Conservation (phyloP, 148 eudicot species). For the Spergularia marina region DNA sequence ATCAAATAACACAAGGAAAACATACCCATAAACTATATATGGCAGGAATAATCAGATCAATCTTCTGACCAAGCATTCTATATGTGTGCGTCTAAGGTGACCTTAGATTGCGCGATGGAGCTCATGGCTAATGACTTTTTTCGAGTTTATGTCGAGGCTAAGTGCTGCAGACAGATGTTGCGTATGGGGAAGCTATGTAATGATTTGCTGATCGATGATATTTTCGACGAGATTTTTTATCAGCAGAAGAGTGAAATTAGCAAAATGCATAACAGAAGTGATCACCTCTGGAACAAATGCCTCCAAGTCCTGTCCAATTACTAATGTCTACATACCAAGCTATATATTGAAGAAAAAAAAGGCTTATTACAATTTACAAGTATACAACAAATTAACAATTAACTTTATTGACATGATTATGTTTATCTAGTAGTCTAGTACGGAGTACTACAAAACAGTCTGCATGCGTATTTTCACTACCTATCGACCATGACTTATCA, state of each 20-base stretch:
- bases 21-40: too few relatives aligned
- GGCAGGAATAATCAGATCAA: too few relatives aligned
- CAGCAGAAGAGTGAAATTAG: neutral
- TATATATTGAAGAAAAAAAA: too few relatives aligned
- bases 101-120: conserved; percentile 12
- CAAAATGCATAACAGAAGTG: conserved; percentile 15
- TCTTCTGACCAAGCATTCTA: neutral
- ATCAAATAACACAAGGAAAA: neutral
- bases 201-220: conserved; percentile 6
- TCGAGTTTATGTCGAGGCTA: neutral
- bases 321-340: too few relatives aligned
- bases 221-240: neutral
- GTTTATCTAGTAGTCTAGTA: too few relatives aligned
- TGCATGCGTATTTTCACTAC: too few relatives aligned
- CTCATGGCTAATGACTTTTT: conserved; percentile 12
- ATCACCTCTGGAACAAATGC: conserved; percentile 23
- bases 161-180: conserved; percentile 16
- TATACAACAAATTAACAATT: too few relatives aligned
- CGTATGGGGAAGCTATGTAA: conserved; percentile 19
- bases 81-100: conserved; percentile 4
- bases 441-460: too few relatives aligned
- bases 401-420: too few relatives aligned
- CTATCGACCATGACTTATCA: too few relatives aligned
- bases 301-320: conserved; percentile 2
- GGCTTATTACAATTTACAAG: too few relatives aligned